Evolutionary conservation across 192 early-diverging fungal genomes (phyloP).

Genomic region (Linnemannia schmuckeri): DNA sequence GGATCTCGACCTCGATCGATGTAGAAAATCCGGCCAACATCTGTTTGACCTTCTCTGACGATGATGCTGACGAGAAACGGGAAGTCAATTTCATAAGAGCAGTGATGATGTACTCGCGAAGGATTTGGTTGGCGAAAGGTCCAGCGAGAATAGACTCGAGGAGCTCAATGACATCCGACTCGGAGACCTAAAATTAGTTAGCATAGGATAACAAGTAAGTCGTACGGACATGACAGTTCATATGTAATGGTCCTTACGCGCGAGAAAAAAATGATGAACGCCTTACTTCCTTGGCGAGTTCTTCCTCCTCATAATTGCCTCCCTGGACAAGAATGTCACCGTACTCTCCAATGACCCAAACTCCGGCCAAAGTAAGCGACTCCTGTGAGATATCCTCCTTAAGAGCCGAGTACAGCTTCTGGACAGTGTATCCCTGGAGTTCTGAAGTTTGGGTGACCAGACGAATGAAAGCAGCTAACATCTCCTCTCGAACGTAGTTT

Average conservation of each 20-base stretch:
- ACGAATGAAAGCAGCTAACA: slow-evolving; percentile 90
- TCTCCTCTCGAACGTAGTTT: slow-evolving; percentile 79
- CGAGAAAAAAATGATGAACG: not conserved
- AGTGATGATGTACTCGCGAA: slow-evolving; percentile 88
- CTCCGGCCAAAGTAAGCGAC: slow-evolving; percentile 87
- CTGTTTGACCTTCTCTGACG: slow-evolving; percentile 65
- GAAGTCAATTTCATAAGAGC: slow-evolving; percentile 90
- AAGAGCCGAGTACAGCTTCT: slow-evolving; percentile 89
- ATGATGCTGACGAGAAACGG: slow-evolving; percentile 73
- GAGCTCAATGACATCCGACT: slow-evolving; percentile 80
- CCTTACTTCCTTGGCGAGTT: slow-evolving; percentile 65
- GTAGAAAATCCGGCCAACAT: slow-evolving; percentile 73
- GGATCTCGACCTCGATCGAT: slow-evolving; percentile 91
- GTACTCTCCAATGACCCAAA: slow-evolving; percentile 98
- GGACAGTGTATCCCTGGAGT: slow-evolving; percentile 92
- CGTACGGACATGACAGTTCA: not conserved
- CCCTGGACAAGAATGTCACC: slow-evolving; percentile 88
- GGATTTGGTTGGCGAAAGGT: slow-evolving; percentile 82
- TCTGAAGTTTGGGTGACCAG: slow-evolving; percentile 81
- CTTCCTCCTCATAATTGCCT: slow-evolving; percentile 79
- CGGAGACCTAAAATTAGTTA: slow-evolving; percentile 63
- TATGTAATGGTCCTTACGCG: not conserved
- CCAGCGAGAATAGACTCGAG: slow-evolving; percentile 84
- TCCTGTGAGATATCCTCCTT: slow-evolving; percentile 85
- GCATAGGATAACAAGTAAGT: not conserved